Conservation (phyloP, 345 rosid species). For the Pistacia atlantica region DNA sequence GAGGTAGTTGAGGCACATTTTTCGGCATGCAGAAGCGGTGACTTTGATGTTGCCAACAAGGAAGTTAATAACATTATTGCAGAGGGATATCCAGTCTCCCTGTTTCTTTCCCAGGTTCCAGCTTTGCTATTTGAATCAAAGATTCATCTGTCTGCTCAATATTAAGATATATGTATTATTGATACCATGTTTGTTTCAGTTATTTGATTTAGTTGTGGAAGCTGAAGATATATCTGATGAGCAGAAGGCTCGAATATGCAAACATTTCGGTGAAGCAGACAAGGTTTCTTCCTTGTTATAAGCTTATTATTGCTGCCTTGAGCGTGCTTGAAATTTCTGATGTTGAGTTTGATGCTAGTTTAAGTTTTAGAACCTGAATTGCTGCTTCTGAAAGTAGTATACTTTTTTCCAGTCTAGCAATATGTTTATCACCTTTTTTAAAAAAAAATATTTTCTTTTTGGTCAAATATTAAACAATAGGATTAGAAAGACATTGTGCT, state of each 20-base stretch:
- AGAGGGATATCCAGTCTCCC: conserved; percentile 92
- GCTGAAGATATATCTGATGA: conserved; percentile 77
- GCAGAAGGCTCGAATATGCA: conserved; percentile 91
- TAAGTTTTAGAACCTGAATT: conserved; percentile 4
- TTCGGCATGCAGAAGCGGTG: conserved; percentile 74
- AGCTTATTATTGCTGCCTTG: background rate
- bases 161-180: conserved; percentile 9
- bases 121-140: conserved; percentile 12
- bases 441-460: background rate
- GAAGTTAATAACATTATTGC: conserved; percentile 79
- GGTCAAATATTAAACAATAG: background rate
- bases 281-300: conserved; percentile 50
- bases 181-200: conserved; percentile 41
- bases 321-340: background rate
- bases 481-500: background rate
- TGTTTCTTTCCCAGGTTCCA: conserved; percentile 76
- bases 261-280: conserved; percentile 71
- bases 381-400: background rate
- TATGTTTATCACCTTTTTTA: background rate
- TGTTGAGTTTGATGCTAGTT: background rate
- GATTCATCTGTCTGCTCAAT: conserved; percentile 1
- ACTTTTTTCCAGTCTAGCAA: background rate
- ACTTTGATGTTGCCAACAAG: conserved; percentile 87
- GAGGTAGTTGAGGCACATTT: conserved; percentile 67
- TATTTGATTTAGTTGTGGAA: conserved; percentile 67